Base-by-base conservation (phyloP, 768 basidiomycete species). In the Galerina marginata region DNA sequence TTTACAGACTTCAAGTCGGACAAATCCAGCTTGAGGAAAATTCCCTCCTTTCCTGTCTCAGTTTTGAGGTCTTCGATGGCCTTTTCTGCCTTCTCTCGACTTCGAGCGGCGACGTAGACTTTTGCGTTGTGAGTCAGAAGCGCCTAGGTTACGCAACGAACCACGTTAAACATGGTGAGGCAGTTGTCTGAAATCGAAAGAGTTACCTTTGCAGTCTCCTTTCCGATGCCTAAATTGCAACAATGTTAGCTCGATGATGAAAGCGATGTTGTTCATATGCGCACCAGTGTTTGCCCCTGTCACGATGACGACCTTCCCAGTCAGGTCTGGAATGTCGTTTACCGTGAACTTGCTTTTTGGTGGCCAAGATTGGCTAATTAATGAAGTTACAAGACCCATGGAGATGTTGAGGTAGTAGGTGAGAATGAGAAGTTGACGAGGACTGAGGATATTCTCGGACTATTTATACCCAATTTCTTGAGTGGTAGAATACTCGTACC, bases 71-170 rank as follows among this genome's bases (percentile, higher is more conserved):
- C 72, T 33, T 61, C 61, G 20, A 84, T 78, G 3, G 80, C 79
- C 14, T 58, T 65, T n/a, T 72, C 61, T 4, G 76, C 78, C 56
- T 76, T 84, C 23, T 68, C 64, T 55, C 71, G 49, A 52, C 69
- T 76, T 0, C 85, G 77, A 29, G 76, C 72, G 0, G 81, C 82
- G 15, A 87, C 66, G 66, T 86, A 88, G 0, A 87, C 84, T 58
- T 77, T 82, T 15, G 79, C 83, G 57, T 81, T 77, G 55, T 80
- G 78, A 3, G 59, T 48, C 4, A 85, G 72, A 15, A 84, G 71
- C 5, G 72, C 76, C 79, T 81, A 25, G 20, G 20, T 23, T 15
- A 55, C 9, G 15, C 40, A 36, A 5, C 26, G 4, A 40, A 43
- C 16, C 44, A 25, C 39, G 11, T 49, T 16, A 16, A 6, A 25